Base-by-base conservation (phyloP, 2,329 filamentous ascomycete species). In the Fusarium ambrosium region DNA sequence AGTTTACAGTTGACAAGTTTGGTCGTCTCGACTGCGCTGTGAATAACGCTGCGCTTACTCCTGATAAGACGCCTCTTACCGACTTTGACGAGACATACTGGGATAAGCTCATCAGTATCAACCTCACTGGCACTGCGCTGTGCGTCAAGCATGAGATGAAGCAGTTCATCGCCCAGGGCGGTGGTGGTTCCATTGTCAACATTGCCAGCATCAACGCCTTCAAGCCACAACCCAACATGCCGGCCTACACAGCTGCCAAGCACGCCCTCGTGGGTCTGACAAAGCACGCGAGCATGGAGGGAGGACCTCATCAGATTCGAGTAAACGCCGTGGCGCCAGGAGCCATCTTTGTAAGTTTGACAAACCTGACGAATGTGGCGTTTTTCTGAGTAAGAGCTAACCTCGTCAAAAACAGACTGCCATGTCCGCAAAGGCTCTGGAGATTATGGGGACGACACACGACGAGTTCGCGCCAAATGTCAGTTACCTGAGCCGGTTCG, bases 131-230 rank as follows among this genome's bases (percentile, higher is more conserved):
- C 18, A 73, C 75, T 2, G 74, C 75, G 14, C 69, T 77, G 7
- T 77, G 75, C 36, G 48, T 78, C 16, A 73, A 72, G 60, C 66
- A 75, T 29, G 43, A 78, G 68, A 72, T 78, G 70, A 72, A 73
- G 45, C 72, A 75, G 32, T 68, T 77, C 55, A 79, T 81, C 1
- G 75, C 79, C 11, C 72, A 74, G 43, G 72, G 70, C 1, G 64
- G 45, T 2, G 80, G 80, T 2, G 85, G 84, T 0, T 85, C 85
- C 73, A 86, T 87, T 58, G 86, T 87, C 67, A 87, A 85, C 77
- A 81, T 84, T 34, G 76, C 83, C 27, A 85, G 83, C 70, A 81
- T 85, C 48, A 76, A 74, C 58, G 77, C 77, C 8, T 71, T 69
- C 41, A 73, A 73, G 64, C 69, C 74, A 6, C 73, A 76, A 34